Percentiles rank a stretch among this genome's conserved stretches.
These are phyloP conservation scores for Emericellopsis atlantica DNA, from an alignment of 2,329 filamentous ascomycete genomes.

Conservation along the genomic window DNA sequence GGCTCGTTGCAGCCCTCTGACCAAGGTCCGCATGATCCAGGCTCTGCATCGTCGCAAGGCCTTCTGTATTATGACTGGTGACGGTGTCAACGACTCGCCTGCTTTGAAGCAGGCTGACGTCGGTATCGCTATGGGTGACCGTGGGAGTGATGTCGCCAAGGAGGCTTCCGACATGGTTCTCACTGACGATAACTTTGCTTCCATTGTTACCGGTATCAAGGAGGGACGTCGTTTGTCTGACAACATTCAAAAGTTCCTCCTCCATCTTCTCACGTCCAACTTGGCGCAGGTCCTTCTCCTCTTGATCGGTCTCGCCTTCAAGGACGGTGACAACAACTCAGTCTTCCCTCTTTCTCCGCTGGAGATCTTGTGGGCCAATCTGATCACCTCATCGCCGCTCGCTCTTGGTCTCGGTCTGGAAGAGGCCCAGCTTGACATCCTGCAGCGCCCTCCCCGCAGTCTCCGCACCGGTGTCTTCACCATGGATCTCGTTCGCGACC, in stretches of 20 bases:
- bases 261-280: conserved; percentile 58
- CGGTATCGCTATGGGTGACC: conserved; percentile 62
- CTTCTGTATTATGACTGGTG: conserved; percentile 65
- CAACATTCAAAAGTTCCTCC: conserved; percentile 59
- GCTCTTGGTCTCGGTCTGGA: conserved; percentile 64
- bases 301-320: conserved; percentile 57
- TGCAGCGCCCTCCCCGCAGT: conserved; percentile 51
- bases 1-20: conserved; percentile 56
- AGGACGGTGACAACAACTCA: conserved; percentile 43
- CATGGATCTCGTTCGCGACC: conserved; percentile 50
- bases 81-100: conserved; percentile 64
- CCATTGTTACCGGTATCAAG: conserved; percentile 60
- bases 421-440: conserved; percentile 54
- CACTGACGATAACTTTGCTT: conserved; percentile 81
- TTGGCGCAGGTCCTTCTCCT: conserved; percentile 58
- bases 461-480: conserved; percentile 51
- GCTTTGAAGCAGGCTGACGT: conserved; percentile 62
- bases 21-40: conserved; percentile 66
- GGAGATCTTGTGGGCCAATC: conserved; percentile 67
- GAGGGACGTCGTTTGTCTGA: conserved; percentile 59
- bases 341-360: conserved; percentile 61
- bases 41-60: conserved; percentile 55
- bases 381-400: conserved; percentile 59
- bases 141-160: conserved; percentile 62
- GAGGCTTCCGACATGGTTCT: conserved; percentile 81